Evolutionary conservation across 1,284 basidiomycete species (phyloP), one percentile per base, ranked within the genome.

Genomic region (Trametes versicolor): DNA sequence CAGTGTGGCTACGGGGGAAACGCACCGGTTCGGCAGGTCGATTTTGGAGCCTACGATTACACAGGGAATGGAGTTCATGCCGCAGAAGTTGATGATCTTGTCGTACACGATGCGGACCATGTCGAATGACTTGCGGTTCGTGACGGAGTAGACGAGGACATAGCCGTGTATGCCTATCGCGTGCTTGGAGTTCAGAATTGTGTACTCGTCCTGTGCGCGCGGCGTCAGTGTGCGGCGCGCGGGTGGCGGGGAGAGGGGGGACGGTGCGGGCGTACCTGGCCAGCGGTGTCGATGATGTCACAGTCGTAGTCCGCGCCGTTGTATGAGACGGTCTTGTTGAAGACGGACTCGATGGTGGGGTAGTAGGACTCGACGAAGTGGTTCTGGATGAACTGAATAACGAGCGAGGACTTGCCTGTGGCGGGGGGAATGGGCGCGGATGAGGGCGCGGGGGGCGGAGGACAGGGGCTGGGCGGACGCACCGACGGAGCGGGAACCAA

Each of bases 211-310:
- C 91, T 94, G 75, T 2, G 57, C 10, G 66, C 13, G 51, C 41
- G 58, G 39, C 32, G 50, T 53, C 7, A 41, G 52, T 39, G 19
- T 27, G 41, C 25, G 39, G 57, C 12, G 29, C 29, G 29, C 17
- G 47, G 34, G 29, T 21, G 23, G 27, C 45, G 61, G 64, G 23
- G 63, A 25, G 63, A 25, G 51, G 47, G 58, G 32, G 58, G 37
- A 25, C 19, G 74, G 4, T 56, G 29, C 65, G 25, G 64, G 70
- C 73, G 59, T 53, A 87, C 91, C 87, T 99, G 96, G 54, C 98
- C 98, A 61, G 98, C 98, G 65, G 97, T 98, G 81, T 99, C 98
- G 76, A 99, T 95, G 82, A 99, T 98, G 82, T 99, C 96, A 82
- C 95, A 96, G 70, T 95, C 89, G 76, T 95, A 99, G 71, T 96